Conservation (phyloP, 495 filamentous ascomycete genomes). For the Friedmanniomyces endolithicus region DNA sequence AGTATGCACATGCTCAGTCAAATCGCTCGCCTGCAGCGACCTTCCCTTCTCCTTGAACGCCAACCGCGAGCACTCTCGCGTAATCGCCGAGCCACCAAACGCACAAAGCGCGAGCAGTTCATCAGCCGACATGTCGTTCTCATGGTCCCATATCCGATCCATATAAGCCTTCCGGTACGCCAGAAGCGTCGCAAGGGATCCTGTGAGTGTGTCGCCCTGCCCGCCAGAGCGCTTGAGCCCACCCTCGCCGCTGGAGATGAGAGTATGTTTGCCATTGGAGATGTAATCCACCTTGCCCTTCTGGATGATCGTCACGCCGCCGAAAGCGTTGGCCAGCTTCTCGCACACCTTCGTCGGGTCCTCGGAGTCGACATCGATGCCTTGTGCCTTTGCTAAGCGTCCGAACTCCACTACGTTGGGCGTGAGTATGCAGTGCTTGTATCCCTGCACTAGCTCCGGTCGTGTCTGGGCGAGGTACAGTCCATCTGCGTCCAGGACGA, state of each 20-base stretch:
- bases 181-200: slow-evolving; percentile 73
- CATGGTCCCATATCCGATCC: slow-evolving; percentile 69
- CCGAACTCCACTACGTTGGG: slow-evolving; percentile 92
- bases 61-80: slow-evolving; percentile 78
- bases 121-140: slow-evolving; percentile 39
- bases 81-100: slow-evolving; percentile 76
- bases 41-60: slow-evolving; percentile 81
- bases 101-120: slow-evolving; percentile 70
- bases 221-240: slow-evolving; percentile 85
- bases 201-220: slow-evolving; percentile 92
- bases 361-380: slow-evolving; percentile 44
- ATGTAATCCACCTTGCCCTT: slow-evolving; percentile 82
- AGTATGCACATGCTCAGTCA: slow-evolving; percentile 78
- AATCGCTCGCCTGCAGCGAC: slow-evolving; percentile 83
- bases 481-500: slow-evolving; percentile 89
- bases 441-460: slow-evolving; percentile 68
- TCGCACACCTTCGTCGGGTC: slow-evolving; percentile 50
- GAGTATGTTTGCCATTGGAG: slow-evolving; percentile 63
- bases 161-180: slow-evolving; percentile 80
- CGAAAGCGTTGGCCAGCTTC: slow-evolving; percentile 61
- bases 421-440: slow-evolving; percentile 75
- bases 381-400: slow-evolving; percentile 58
- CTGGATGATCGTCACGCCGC: slow-evolving; percentile 80
- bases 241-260: slow-evolving; percentile 61
- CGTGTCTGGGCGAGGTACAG: slow-evolving; percentile 60